These are phyloP conservation scores for Lasiosphaeria miniovina DNA, from an alignment of 495 filamentous ascomycete genomes.

Conservation along the genomic window DNA sequence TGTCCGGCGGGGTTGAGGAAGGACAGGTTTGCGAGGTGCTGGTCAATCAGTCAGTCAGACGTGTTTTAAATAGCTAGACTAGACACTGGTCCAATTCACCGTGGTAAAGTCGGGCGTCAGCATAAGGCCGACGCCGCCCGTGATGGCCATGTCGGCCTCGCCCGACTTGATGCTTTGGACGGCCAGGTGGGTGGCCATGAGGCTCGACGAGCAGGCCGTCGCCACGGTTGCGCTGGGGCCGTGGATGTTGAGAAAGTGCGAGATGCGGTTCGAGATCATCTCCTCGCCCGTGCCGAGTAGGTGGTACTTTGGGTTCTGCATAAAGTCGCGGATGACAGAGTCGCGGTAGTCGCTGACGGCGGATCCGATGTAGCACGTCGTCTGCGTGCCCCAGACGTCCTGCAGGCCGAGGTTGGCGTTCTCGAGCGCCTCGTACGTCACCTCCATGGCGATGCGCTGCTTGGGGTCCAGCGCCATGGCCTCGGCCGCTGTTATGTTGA, in stretches of 20 bases:
- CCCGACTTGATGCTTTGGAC: slow-evolving; percentile 40
- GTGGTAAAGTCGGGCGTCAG: slow-evolving; percentile 11
- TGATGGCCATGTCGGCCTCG: slow-evolving; percentile 41
- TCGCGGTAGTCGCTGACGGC: slow-evolving; percentile 71
- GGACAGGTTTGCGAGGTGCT: slow-evolving; percentile 4
- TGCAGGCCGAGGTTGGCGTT: slow-evolving; percentile 54
- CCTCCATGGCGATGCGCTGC: slow-evolving; percentile 48
- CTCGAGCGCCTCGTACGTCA: slow-evolving; percentile 47
- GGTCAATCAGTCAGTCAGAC: too few relatives aligned
- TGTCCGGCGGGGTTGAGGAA: slow-evolving; percentile 22
- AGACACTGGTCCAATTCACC: not conserved
- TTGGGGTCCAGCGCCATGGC: slow-evolving; percentile 50
- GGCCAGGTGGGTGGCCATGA: slow-evolving; percentile 41
- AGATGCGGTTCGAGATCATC: slow-evolving; percentile 49
- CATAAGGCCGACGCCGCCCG: slow-evolving; percentile 34
- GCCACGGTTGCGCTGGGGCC: slow-evolving; percentile 41
- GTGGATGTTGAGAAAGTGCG: slow-evolving; percentile 45
- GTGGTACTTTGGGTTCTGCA: slow-evolving; percentile 21
- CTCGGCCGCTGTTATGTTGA: slow-evolving; percentile 48
- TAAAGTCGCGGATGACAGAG: slow-evolving; percentile 12
- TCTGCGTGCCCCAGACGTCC: slow-evolving; percentile 2
- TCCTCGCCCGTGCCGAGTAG: slow-evolving; percentile 23
- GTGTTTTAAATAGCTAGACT: too few relatives aligned
- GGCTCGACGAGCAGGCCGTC: slow-evolving; percentile 46
- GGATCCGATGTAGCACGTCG: slow-evolving; percentile 70